Conservation (phyloP, 2,329 filamentous ascomycete species). For the Colletotrichum sp. region DNA sequence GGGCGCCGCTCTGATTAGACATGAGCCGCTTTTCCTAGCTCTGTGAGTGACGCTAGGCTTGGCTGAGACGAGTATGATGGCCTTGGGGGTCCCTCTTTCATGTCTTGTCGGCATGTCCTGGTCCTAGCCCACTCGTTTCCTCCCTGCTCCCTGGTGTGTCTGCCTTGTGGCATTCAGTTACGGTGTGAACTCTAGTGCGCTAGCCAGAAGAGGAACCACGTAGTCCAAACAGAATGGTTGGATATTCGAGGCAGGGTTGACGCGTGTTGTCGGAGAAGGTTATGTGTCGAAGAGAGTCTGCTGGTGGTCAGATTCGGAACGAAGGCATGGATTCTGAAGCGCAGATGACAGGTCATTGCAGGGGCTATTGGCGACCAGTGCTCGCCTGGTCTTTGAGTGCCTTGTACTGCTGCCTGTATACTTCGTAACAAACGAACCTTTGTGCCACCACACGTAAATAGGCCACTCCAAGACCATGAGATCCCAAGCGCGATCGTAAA, state of each 20-base stretch:
- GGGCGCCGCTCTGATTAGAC: neutral
- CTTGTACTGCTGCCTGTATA: neutral
- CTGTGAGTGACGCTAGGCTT: neutral
- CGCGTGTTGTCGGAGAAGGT: neutral
- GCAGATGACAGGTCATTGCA: neutral
- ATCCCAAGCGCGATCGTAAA: neutral
- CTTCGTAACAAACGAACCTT: neutral
- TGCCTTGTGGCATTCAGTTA: neutral
- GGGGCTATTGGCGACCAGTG: neutral
- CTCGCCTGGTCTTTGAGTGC: neutral
- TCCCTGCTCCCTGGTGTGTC: neutral
- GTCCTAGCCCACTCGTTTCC: neutral
- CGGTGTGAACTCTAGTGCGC: neutral
- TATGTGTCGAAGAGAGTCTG: neutral
- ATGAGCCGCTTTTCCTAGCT: neutral
- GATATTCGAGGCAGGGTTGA: neutral
- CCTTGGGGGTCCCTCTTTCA: neutral
- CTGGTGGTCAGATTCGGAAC: neutral
- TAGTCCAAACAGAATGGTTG: neutral
- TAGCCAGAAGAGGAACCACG: neutral
- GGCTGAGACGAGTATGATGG: neutral
- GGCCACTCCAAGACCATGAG: neutral
- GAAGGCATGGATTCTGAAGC: neutral
- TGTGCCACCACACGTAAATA: neutral
- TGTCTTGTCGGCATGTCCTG: neutral